Evolutionary conservation across 1,284 basidiomycete species (phyloP).

Genomic region (Leccinum angustisporum): DNA sequence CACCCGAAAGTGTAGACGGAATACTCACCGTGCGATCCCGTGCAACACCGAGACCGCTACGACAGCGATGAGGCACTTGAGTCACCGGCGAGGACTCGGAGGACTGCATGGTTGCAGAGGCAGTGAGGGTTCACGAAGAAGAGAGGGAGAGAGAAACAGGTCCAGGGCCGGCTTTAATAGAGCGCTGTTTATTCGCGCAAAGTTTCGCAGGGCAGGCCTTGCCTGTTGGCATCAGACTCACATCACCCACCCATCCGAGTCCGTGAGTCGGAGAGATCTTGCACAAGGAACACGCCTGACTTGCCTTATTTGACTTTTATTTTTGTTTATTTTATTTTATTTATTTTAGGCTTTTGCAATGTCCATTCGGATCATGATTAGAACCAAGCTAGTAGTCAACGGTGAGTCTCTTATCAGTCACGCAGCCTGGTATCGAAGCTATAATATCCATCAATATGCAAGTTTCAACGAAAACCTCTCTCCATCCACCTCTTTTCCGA

Average conservation of each 20-base stretch:
- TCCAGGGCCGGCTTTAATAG: constrained; percentile 6
- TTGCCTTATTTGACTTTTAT: background rate
- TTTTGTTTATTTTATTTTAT: background rate
- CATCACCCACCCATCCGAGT: constrained; percentile 7
- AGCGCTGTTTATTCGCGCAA: constrained; percentile 4
- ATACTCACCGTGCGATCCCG: constrained; percentile 17
- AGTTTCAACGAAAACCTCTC: background rate
- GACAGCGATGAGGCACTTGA: background rate
- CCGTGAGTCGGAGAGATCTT: background rate
- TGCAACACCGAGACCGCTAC: background rate
- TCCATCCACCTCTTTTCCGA: constrained; percentile 5
- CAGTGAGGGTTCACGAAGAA: background rate
- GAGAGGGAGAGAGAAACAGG: background rate
- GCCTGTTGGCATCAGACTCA: background rate
- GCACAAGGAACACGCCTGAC: background rate
- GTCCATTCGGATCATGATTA: background rate
- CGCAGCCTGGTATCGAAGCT: background rate
- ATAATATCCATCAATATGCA: background rate
- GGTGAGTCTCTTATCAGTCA: background rate
- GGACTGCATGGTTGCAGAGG: constrained; percentile 3
- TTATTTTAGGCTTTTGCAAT: background rate
- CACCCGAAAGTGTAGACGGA: background rate
- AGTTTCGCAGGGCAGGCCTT: constrained; percentile 11
- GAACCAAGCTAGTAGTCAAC: too few species aligned
- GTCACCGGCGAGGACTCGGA: background rate